Percentiles rank a stretch among this genome's conserved stretches.
Conservation (phyloP, 495 filamentous ascomycete species). For the Astrothelium subdiscretum region DNA sequence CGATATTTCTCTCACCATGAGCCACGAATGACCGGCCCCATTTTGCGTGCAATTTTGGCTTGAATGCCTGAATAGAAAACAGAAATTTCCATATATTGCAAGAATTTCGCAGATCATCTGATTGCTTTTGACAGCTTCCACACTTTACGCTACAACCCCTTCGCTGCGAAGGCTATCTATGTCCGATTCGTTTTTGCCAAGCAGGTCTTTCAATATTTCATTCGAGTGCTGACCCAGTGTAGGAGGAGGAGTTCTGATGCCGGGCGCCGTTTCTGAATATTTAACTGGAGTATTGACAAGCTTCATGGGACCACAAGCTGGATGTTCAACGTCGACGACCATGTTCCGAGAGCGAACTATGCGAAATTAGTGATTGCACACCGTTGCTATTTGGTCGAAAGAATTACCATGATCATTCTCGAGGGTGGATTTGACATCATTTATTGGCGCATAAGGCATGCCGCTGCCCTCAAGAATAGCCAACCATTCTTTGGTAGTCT, state of each 20-base stretch:
- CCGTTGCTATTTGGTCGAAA: background rate
- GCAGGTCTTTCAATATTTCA: conserved; percentile 58
- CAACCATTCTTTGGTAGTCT: conserved; percentile 81
- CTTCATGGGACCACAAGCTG: conserved; percentile 71
- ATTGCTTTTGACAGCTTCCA: background rate
- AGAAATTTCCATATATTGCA: too few relatives aligned
- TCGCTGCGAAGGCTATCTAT: conserved; percentile 52
- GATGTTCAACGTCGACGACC: conserved; percentile 79
- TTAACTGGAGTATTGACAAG: conserved; percentile 93
- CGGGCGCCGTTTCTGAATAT: conserved; percentile 70
- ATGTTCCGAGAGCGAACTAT: conserved; percentile 70
- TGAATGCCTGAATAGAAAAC: too few relatives aligned
- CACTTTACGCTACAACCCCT: conserved; percentile 53
- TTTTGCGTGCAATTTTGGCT: too few relatives aligned
- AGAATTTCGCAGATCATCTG: background rate
- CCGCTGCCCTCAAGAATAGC: conserved; percentile 77
- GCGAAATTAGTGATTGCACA: conserved; percentile 2
- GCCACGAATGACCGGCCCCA: too few relatives aligned
- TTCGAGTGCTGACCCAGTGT: conserved; percentile 86
- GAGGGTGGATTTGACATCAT: conserved; percentile 76
- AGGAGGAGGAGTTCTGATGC: conserved; percentile 70
- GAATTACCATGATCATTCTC: conserved; percentile 65
- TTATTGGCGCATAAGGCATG: conserved; percentile 90
- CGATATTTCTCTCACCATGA: too few relatives aligned
- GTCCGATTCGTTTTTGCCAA: conserved; percentile 50